phyloP scores from a whole-genome alignment of 805 yeast species.

The Metschnikowia proteae region DNA sequence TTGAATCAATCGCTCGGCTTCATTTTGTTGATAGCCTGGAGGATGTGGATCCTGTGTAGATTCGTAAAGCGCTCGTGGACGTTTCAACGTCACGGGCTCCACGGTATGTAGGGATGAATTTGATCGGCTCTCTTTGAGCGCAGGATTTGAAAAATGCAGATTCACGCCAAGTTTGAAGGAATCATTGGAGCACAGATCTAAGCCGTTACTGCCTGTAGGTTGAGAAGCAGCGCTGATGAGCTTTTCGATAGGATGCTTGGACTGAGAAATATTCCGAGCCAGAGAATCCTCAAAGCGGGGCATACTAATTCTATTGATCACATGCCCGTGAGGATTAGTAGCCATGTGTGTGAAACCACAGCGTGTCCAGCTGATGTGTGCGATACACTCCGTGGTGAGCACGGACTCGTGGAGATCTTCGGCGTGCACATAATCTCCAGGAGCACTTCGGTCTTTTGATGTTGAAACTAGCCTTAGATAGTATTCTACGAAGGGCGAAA shows the following conservation, averaged over 20 bases:
- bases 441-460: not conserved
- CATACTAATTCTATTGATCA: not conserved
- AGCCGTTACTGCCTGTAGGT: not conserved
- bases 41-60: not conserved
- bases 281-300: not conserved
- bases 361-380: not conserved
- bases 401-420: not conserved
- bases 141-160: not conserved
- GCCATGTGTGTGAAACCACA: not conserved
- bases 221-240: not conserved
- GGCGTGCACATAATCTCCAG: conserved; percentile 1
- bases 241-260: not conserved
- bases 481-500: not conserved
- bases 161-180: not conserved
- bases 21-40: not conserved
- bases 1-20: not conserved
- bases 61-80: not conserved
- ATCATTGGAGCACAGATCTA: not conserved
- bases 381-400: not conserved
- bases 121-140: not conserved
- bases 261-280: not conserved
- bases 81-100: not conserved
- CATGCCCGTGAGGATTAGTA: conserved; percentile 1
- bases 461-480: not conserved
- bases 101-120: not conserved